Evolutionary conservation across 371 early-diverging fungal genomes (phyloP).

Genomic region (Apophysomyces elegans): DNA sequence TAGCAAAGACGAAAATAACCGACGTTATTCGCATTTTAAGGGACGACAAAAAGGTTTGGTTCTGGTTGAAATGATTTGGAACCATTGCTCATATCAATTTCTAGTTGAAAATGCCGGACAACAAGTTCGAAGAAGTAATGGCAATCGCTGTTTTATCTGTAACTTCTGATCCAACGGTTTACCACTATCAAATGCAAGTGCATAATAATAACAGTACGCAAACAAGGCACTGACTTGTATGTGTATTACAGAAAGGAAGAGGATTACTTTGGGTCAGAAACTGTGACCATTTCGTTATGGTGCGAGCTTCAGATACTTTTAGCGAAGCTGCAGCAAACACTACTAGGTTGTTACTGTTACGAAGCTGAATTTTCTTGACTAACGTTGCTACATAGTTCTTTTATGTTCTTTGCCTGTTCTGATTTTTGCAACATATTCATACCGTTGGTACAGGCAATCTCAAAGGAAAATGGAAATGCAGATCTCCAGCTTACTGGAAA

Average conservation of each 20-base stretch:
- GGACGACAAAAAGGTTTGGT: constrained; percentile 2
- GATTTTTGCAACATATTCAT: constrained; percentile 3
- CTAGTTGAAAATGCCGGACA: neutral
- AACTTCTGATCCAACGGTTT: constrained; percentile 10
- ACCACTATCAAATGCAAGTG: constrained; percentile 20
- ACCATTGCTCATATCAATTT: neutral
- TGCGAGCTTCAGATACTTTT: neutral
- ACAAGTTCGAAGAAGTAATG: constrained; percentile 13
- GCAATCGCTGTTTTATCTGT: neutral
- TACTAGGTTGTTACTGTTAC: neutral
- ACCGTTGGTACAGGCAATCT: neutral
- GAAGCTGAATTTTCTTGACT: neutral
- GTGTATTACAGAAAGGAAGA: constrained; percentile 15
- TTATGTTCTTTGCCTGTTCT: neutral
- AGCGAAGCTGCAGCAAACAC: neutral
- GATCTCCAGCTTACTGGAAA: neutral
- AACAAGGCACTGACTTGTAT: neutral
- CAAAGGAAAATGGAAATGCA: constrained; percentile 11
- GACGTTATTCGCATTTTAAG: neutral
- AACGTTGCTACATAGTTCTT: neutral
- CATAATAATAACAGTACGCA: neutral
- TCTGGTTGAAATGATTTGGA: neutral
- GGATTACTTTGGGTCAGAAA: constrained; percentile 18
- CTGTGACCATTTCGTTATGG: constrained; percentile 4
- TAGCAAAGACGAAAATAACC: constrained; percentile 8